phyloP scores from a whole-genome alignment of 2,329 filamentous ascomycete genomes.

The Botrytis fabae region DNA sequence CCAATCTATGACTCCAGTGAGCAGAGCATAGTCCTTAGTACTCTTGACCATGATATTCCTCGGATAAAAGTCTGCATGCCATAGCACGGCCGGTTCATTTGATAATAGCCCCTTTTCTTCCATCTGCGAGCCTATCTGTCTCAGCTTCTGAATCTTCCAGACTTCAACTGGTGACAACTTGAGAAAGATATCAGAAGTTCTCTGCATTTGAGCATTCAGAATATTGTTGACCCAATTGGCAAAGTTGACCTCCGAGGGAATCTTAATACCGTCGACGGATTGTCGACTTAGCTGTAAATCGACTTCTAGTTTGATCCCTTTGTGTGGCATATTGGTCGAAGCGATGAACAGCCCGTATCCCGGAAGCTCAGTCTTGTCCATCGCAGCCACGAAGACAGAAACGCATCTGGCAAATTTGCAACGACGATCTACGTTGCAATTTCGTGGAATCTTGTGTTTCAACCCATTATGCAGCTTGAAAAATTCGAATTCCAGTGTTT shows the following conservation, averaged over 20 bases:
- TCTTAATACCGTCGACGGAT: neutral
- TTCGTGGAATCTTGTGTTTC: neutral
- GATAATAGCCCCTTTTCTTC: neutral
- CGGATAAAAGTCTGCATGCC: slow-evolving; percentile 5
- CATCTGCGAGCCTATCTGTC: neutral
- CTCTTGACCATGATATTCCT: neutral
- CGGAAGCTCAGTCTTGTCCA: neutral
- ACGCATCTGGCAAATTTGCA: neutral
- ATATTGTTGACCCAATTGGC: neutral
- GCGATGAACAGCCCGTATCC: neutral
- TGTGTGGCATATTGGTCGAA: neutral
- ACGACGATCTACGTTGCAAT: neutral
- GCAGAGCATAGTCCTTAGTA: neutral
- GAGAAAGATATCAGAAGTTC: neutral
- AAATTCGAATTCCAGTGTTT: neutral
- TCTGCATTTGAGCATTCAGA: neutral
- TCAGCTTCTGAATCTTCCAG: neutral
- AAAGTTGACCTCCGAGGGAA: neutral
- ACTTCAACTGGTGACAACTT: neutral
- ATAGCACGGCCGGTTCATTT: neutral
- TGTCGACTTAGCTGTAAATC: neutral
- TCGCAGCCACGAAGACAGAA: neutral
- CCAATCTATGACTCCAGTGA: slow-evolving; percentile 3
- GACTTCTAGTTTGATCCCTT: neutral
- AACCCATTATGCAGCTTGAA: neutral